Evolutionary conservation across 352 stramenopile species (phyloP).

Genomic region (Phytophthora macrochlamydospora): DNA sequence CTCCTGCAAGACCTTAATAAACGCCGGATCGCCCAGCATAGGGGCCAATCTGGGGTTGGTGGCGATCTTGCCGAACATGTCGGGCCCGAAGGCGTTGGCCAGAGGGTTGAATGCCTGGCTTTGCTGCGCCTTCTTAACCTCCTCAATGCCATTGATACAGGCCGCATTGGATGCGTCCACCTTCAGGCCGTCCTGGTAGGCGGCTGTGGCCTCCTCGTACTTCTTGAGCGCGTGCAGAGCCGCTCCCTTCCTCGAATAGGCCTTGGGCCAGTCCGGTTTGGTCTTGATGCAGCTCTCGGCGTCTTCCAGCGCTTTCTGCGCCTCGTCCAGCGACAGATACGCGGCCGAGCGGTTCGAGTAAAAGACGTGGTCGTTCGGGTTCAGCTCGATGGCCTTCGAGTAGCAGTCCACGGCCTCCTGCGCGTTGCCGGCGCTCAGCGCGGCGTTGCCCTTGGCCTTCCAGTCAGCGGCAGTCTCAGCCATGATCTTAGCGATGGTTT

Average conservation of each 20-base stretch:
- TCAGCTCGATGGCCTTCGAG: constrained; percentile 95
- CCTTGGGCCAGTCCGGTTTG: constrained; percentile 97
- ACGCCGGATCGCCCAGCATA: constrained; percentile 93
- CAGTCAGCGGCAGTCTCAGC: constrained; percentile 53
- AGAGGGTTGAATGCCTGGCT: constrained; percentile 81
- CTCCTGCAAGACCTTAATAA: constrained; percentile 81
- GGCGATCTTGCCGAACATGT: constrained; percentile 95
- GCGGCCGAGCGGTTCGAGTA: constrained; percentile 99
- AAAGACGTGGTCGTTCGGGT: constrained; percentile 97
- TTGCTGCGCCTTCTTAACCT: constrained; percentile 91
- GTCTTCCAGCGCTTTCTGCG: constrained; percentile 95
- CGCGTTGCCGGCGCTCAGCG: constrained; percentile 93
- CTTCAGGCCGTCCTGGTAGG: constrained; percentile 88
- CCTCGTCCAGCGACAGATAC: constrained; percentile 95
- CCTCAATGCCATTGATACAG: constrained; percentile 92
- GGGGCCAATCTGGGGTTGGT: constrained; percentile 87
- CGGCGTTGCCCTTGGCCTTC: constrained; percentile 97
- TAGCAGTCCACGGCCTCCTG: constrained; percentile 97
- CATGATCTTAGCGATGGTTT: constrained; percentile 18
- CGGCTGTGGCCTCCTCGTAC: constrained; percentile 85
- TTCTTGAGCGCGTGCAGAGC: constrained; percentile 94
- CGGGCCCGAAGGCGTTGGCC: constrained; percentile 92
- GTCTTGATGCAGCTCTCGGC: constrained; percentile 95
- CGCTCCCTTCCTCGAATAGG: constrained; percentile 97
- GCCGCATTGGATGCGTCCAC: constrained; percentile 93